Base-by-base conservation (phyloP, 306 rosid species). In the Cajanus cajan region DNA sequence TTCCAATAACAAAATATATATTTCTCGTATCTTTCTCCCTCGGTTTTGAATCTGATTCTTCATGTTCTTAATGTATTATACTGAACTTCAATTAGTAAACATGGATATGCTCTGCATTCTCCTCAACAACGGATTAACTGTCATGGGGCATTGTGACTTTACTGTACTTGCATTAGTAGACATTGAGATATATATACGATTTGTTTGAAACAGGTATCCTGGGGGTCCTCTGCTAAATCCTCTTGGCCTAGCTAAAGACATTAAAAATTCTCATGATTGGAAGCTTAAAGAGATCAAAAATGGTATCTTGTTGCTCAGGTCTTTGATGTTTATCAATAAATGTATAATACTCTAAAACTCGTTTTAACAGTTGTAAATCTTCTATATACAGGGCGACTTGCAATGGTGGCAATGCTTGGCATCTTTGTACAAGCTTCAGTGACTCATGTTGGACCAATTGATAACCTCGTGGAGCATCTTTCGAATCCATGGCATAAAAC, bases 401-500 rank as follows among this genome's bases (percentile, higher is more conserved):
- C 98, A 62, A 92, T 92, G 97, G 88, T 92, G 72, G 98, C 98
- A 21, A 95, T 95, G 76, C 89, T 95, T 9, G 98, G 97, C 52
- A 80, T 95, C 83, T 91, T 92, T 78, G 92, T 92, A 65, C 98
- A 95, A 86, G 98, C 98, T 69, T 90, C 89, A 31, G 92, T 90
- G 45, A 91, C 98, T 77, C 97, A 90, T 77, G 93, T 80, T 34
- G 98, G 98, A 52, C 98, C 97, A n/a, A 83, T 95, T 64, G 98
- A 95, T 41, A 95, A 92, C 84, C 98, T 95, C 82, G 79, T 90
- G 85, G 91, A 87, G 78, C 98, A 95, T 83, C 94, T 95, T 76
- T 89, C 95, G 8, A 83, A 95, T 89, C 98, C 97, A 63, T 92
- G 97, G 95, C 98, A 95, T 86, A 89, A 76, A 81, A 95, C 97